These are phyloP conservation scores for Crithidia brevicula DNA, from an alignment of 208 protist genomes.

Conservation along the genomic window DNA sequence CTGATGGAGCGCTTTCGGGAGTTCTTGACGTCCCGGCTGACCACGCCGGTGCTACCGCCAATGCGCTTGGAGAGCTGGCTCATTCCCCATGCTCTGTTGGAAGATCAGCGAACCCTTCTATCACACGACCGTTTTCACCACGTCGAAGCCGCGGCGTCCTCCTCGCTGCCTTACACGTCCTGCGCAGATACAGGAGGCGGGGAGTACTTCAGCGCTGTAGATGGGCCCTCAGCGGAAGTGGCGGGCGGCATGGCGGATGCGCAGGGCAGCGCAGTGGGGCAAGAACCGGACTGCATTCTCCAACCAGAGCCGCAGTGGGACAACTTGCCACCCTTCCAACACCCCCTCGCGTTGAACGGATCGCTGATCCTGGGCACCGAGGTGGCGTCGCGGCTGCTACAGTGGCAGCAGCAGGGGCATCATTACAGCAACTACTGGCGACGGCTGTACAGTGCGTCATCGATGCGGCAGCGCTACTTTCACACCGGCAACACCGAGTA, in stretches of 20 bases:
- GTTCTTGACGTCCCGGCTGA: slow-evolving; percentile 29
- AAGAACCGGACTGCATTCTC: background rate
- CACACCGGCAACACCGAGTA: slow-evolving; percentile 43
- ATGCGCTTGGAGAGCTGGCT: too few relatives aligned
- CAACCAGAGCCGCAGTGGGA: slow-evolving; percentile 27
- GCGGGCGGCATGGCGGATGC: background rate
- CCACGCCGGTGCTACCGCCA: too few relatives aligned
- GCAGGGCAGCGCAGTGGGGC: too few relatives aligned
- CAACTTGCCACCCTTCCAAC: slow-evolving; percentile 25
- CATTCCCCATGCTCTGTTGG: too few relatives aligned
- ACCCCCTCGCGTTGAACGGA: slow-evolving; percentile 39
- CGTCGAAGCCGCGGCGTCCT: too few relatives aligned
- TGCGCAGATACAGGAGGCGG: too few relatives aligned
- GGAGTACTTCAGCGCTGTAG: slow-evolving; percentile 20
- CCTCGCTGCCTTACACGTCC: too few relatives aligned
- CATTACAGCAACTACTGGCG: slow-evolving; percentile 70
- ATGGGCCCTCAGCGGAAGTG: background rate
- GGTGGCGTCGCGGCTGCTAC: slow-evolving; percentile 15
- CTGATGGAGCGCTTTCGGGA: slow-evolving; percentile 68
- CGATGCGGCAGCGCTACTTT: slow-evolving; percentile 9
- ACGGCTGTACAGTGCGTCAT: background rate
- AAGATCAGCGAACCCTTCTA: too few relatives aligned
- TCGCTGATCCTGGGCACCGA: slow-evolving; percentile 35
- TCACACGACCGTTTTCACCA: too few relatives aligned
- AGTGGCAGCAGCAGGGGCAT: slow-evolving; percentile 12